A percentile compares a stretch with the other conserved stretches of the same genome.
Conservation (phyloP, 257 asterid genomes). For the Scutellaria galericulata region DNA sequence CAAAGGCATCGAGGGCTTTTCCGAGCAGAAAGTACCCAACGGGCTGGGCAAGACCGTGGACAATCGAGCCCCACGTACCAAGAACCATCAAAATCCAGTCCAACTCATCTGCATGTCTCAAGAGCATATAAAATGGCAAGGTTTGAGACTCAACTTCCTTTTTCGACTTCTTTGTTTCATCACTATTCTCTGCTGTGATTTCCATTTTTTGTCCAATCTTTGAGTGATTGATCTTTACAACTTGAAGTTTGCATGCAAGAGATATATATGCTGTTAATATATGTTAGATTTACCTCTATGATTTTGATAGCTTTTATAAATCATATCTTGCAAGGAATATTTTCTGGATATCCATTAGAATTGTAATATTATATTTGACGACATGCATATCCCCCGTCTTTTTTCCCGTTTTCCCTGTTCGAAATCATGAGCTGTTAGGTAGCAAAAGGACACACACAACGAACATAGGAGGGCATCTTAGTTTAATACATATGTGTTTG, state of each 20-base stretch:
- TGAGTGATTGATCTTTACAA: constrained; percentile 25
- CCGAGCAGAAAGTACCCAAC: constrained; percentile 72
- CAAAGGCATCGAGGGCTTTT: constrained; percentile 76
- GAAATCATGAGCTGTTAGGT: constrained; percentile 13
- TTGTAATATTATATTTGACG: constrained; percentile 30
- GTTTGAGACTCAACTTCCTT: constrained; percentile 32
- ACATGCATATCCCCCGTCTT: constrained; percentile 3
- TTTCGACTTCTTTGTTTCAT: constrained; percentile 33
- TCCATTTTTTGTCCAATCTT: constrained; percentile 38
- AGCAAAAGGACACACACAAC: constrained; percentile 38
- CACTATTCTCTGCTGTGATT: constrained; percentile 28
- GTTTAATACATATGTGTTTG: constrained; percentile 18
- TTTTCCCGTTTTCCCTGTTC: constrained; percentile 1
- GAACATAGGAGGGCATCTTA: constrained; percentile 23
- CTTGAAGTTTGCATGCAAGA: constrained; percentile 33
- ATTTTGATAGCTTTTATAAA: constrained; percentile 29
- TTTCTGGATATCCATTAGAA: constrained; percentile 45
- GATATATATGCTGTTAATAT: not conserved
- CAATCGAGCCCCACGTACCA: constrained; percentile 69
- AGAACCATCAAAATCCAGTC: constrained; percentile 80
- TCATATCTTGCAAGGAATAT: constrained; percentile 40
- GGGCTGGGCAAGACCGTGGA: constrained; percentile 87
- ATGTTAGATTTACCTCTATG: constrained; percentile 6
- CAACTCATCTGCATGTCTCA: constrained; percentile 67
- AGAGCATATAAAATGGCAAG: constrained; percentile 55